A percentile compares a stretch with the other conserved stretches of the same genome.
These are phyloP conservation scores for Termitomyces sp. DNA, from an alignment of 768 basidiomycete genomes.

Conservation along the genomic window DNA sequence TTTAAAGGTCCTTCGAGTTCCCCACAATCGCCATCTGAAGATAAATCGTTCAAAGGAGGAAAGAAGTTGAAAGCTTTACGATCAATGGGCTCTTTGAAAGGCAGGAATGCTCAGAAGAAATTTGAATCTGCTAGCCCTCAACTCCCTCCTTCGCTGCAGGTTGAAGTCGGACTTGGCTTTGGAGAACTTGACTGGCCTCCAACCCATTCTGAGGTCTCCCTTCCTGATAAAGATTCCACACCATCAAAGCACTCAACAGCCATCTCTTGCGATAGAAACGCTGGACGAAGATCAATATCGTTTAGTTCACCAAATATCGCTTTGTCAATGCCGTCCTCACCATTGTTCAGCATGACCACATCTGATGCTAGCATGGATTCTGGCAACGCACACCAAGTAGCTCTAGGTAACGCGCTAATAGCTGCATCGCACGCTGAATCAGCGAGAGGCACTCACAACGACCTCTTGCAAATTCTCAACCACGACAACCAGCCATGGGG, in stretches of 20 bases:
- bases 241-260: conserved; percentile 31
- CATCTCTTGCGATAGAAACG: conserved; percentile 33
- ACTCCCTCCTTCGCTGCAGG: conserved; percentile 45
- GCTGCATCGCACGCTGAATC: conserved; percentile 96
- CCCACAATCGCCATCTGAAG: conserved; percentile 37
- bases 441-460: conserved; percentile 83
- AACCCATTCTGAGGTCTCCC: conserved; percentile 19
- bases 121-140: conserved; percentile 42
- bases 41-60: conserved; percentile 29
- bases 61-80: conserved; percentile 69
- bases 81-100: conserved; percentile 77
- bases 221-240: conserved; percentile 21
- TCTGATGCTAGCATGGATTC: conserved; percentile 24
- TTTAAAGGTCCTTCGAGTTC: conserved; percentile 45
- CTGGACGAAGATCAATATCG: conserved; percentile 70
- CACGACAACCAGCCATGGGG: conserved; percentile 88
- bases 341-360: conserved; percentile 38
- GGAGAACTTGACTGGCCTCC: conserved; percentile 50
- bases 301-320: conserved; percentile 48
- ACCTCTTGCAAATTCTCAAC: conserved; percentile 88
- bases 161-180: conserved; percentile 54
- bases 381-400: conserved; percentile 51
- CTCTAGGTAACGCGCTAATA: conserved; percentile 84
- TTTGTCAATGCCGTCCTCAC: conserved; percentile 43
- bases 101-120: conserved; percentile 36